Percentiles rank a stretch among this genome's conserved stretches.
phyloP scores from a whole-genome alignment of 2,329 filamentous ascomycete genomes.

The Aspergillus fructus region DNA sequence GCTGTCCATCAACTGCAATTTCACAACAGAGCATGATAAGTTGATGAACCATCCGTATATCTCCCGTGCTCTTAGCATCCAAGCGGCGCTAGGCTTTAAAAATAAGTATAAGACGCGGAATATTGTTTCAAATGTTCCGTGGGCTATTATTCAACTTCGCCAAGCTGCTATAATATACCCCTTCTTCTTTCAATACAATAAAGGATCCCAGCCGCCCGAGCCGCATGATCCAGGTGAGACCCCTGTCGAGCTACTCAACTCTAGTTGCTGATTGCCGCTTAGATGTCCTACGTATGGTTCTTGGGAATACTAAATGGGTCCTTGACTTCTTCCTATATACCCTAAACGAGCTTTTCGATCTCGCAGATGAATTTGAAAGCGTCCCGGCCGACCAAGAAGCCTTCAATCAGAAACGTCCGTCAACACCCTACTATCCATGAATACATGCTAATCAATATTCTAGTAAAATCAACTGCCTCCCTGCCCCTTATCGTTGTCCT shows the following conservation, averaged over 20 bases:
- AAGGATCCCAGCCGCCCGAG: slow-evolving; percentile 46
- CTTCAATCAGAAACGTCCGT: slow-evolving; percentile 38
- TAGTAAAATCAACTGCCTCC: slow-evolving; percentile 39
- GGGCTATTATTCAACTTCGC: slow-evolving; percentile 71
- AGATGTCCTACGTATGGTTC: slow-evolving; percentile 72
- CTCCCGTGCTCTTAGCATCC: slow-evolving; percentile 73
- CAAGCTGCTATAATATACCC: slow-evolving; percentile 64
- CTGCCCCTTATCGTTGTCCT: slow-evolving; percentile 60
- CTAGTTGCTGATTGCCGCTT: not conserved
- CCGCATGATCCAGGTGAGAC: slow-evolving; percentile 58
- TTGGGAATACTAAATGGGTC: slow-evolving; percentile 76
- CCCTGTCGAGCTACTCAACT: not conserved
- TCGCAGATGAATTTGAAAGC: slow-evolving; percentile 41
- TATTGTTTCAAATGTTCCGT: slow-evolving; percentile 71
- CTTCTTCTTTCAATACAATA: slow-evolving; percentile 65
- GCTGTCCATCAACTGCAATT: slow-evolving; percentile 74
- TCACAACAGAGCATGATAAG: slow-evolving; percentile 74
- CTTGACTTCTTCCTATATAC: slow-evolving; percentile 63
- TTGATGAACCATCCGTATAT: slow-evolving; percentile 72
- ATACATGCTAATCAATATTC: not conserved
- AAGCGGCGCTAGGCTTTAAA: slow-evolving; percentile 73
- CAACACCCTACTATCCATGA: not conserved
- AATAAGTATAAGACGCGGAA: slow-evolving; percentile 62
- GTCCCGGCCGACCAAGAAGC: slow-evolving; percentile 34
- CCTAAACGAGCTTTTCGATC: slow-evolving; percentile 52